These are phyloP conservation scores for Monilinia laxa DNA, from an alignment of 2,329 filamentous ascomycete genomes.

Conservation along the genomic window DNA sequence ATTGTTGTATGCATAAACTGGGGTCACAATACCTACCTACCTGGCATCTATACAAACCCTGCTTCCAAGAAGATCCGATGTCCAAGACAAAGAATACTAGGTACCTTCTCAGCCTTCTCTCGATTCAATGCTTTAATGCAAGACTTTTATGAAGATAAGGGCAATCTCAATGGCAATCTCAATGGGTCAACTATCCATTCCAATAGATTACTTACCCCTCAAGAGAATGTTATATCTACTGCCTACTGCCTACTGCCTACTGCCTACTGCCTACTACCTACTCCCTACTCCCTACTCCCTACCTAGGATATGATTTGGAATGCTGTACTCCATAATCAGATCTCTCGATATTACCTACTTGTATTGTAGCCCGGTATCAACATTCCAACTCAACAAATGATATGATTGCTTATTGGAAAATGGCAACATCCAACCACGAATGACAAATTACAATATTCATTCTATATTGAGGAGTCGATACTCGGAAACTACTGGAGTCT, in stretches of 20 bases:
- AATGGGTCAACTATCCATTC: neutral
- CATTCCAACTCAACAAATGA: neutral
- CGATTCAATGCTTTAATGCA: neutral
- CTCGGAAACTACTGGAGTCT: neutral
- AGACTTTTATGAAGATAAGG: too few species aligned
- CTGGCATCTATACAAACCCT: neutral
- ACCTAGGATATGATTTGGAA: neutral
- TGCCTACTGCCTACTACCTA: too few species aligned
- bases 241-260: too few species aligned
- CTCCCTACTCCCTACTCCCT: too few species aligned
- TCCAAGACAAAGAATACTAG: neutral
- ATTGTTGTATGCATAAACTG: constrained; percentile 7
- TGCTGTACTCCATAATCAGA: neutral
- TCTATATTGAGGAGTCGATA: neutral
- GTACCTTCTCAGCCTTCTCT: neutral
- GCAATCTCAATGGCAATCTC: too few species aligned
- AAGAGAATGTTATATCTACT: neutral
- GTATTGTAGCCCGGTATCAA: neutral
- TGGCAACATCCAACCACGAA: neutral
- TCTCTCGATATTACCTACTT: neutral
- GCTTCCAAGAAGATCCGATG: neutral
- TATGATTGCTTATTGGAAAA: neutral
- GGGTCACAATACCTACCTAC: neutral
- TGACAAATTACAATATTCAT: constrained; percentile 6
- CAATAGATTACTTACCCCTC: neutral